Base-by-base conservation (phyloP, 164 flowering plant genomes). In the Pachysandra terminalis region DNA sequence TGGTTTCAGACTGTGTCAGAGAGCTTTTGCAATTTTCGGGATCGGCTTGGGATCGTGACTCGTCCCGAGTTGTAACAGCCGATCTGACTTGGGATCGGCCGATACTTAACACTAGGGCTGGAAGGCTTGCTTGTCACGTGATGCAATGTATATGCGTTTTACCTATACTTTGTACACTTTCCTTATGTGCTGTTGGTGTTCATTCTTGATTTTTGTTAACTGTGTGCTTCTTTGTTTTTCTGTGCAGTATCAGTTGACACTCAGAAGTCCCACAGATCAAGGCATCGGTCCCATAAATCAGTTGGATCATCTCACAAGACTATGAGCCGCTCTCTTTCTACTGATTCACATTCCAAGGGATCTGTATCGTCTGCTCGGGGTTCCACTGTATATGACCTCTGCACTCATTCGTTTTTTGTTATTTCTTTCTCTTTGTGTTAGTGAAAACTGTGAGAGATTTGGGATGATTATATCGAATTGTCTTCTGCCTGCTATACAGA, bases 211-310 rank as follows among this genome's bases (percentile, higher is more conserved):
- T 70, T 27, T 40, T 61, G 23, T 32, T 56, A 22, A n/a, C 17
- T 2, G 53, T 71, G 59, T 49, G 68, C 23, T 35, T 63, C 35
- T 59, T 21, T n/a, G n/a, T n/a, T n/a, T 68, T 10, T 68, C 10
- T 78, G 78, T 74, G n/a, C 83, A 88, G 98, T 89, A 79, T 95
- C 90, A 51, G 96, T 89, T 81, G 98, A 95, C 77, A 82, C 90
- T 19, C 92, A 83, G 73, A 95, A 87, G 84, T 81, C 86, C 35
- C 85, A 83, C 52, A 80, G 84, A 71, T 80, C 91, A 56, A 90
- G 87, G 82, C 87, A 82, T 67, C 84, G 94, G 54, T 73, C 75
- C 17, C 96, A 82, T 59, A 88, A 80, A 73, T 81, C 91, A 19
- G 76, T 77, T 13, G 86, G 84, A 19, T 87, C 93, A 57, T 82